Percentiles rank a stretch among this genome's conserved stretches.
phyloP scores from a whole-genome alignment of 805 yeast species.

The Suhomyces xylopsoci region DNA sequence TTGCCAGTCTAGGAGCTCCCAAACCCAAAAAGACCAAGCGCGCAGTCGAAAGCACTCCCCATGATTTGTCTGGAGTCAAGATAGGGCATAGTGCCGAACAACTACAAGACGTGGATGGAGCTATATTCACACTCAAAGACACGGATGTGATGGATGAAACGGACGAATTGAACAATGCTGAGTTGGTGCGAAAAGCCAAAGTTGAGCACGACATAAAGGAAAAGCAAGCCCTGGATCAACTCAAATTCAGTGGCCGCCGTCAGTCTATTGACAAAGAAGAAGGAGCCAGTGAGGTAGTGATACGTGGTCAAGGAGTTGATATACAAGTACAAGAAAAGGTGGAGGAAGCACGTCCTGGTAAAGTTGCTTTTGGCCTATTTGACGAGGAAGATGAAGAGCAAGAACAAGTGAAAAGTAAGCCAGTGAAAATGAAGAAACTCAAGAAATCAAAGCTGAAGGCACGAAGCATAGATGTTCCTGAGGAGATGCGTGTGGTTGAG shows the following conservation, averaged over 20 bases:
- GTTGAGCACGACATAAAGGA: slow-evolving; percentile 29
- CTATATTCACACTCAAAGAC: slow-evolving; percentile 59
- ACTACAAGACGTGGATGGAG: slow-evolving; percentile 39
- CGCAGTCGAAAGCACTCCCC: slow-evolving; percentile 6
- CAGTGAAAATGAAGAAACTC: slow-evolving; percentile 40
- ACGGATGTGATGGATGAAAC: slow-evolving; percentile 31
- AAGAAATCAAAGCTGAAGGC: slow-evolving; percentile 36
- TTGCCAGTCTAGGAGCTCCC: slow-evolving; percentile 26
- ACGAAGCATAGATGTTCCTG: background rate
- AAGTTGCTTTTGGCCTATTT: slow-evolving; percentile 2
- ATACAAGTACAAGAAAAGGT: background rate
- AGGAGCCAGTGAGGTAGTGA: slow-evolving; percentile 2
- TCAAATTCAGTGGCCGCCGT: slow-evolving; percentile 22
- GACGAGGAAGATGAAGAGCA: slow-evolving; percentile 9
- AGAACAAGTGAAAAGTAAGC: slow-evolving; percentile 9
- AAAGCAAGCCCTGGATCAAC: slow-evolving; percentile 18
- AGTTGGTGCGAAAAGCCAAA: slow-evolving; percentile 20
- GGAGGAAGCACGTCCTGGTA: background rate
- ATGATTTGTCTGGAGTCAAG: slow-evolving; percentile 33
- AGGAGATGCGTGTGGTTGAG: slow-evolving; percentile 24
- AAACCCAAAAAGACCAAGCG: slow-evolving; percentile 3
- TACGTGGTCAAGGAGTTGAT: background rate
- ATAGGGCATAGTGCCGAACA: slow-evolving; percentile 47
- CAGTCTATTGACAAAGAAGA: slow-evolving; percentile 12
- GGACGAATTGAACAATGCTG: slow-evolving; percentile 40